These are phyloP conservation scores for Pestalotiopsis sp. DNA, from an alignment of 2,329 filamentous ascomycete species.

Conservation along the genomic window DNA sequence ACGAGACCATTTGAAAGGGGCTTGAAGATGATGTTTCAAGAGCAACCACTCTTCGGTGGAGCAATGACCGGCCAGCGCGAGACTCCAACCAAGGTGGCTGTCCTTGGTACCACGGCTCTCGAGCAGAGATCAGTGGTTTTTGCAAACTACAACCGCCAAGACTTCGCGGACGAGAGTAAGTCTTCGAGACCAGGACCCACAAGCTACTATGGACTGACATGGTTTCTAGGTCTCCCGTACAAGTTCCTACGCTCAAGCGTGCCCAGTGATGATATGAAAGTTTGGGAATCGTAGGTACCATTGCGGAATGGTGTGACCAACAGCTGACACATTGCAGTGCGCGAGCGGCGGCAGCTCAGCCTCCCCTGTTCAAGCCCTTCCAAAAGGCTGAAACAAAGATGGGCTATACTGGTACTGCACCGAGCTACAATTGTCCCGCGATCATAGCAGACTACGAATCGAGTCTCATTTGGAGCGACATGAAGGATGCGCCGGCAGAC, in stretches of 20 bases:
- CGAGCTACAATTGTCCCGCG: slow-evolving; percentile 27
- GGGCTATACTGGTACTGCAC: slow-evolving; percentile 24
- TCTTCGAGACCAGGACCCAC: background rate
- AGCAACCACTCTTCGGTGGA: slow-evolving; percentile 30
- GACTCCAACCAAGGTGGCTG: slow-evolving; percentile 28
- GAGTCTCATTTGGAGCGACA: slow-evolving; percentile 30
- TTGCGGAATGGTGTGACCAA: background rate
- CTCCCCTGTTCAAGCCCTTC: slow-evolving; percentile 31
- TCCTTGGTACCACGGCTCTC: slow-evolving; percentile 25
- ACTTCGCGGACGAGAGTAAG: slow-evolving; percentile 24
- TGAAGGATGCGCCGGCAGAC: slow-evolving; percentile 25
- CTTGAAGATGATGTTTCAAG: slow-evolving; percentile 26
- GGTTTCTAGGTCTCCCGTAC: slow-evolving; percentile 25
- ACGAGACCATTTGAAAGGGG: slow-evolving; percentile 27
- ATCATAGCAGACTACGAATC: slow-evolving; percentile 27
- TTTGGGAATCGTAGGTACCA: slow-evolving; percentile 33
- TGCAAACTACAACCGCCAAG: slow-evolving; percentile 33
- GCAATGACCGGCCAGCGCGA: slow-evolving; percentile 20
- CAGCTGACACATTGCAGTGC: slow-evolving; percentile 21
- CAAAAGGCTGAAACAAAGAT: slow-evolving; percentile 27
- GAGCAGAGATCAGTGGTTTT: slow-evolving; percentile 29
- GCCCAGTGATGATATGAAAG: slow-evolving; percentile 28
- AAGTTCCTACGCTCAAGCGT: slow-evolving; percentile 27
- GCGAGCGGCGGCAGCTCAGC: slow-evolving; percentile 28
- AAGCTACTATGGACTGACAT: background rate